These are phyloP conservation scores for Pichia gijzeniarum DNA, from an alignment of 805 yeast species.

Conservation along the genomic window DNA sequence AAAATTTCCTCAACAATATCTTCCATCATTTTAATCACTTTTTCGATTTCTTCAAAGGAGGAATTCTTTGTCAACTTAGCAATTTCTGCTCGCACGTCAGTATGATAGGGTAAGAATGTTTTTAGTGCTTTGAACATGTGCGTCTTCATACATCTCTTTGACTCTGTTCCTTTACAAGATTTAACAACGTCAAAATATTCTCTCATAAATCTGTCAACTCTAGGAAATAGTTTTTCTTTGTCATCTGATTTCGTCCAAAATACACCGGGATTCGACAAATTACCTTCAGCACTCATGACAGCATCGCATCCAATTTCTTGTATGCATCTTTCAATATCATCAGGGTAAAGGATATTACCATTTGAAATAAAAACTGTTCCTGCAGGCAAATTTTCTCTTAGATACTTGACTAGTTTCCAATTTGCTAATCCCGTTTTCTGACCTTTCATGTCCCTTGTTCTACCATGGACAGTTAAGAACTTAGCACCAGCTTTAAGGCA, in stretches of 20 bases:
- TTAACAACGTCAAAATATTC: slow-evolving; percentile 86
- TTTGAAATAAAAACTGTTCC: slow-evolving; percentile 90
- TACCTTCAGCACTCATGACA: slow-evolving; percentile 97
- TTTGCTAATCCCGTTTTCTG: slow-evolving; percentile 94
- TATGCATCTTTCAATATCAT: slow-evolving; percentile 68
- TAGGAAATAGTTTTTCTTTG: slow-evolving; percentile 65
- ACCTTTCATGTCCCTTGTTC: slow-evolving; percentile 97
- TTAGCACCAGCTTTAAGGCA: slow-evolving; percentile 93
- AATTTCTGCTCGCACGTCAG: slow-evolving; percentile 68
- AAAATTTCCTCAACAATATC: slow-evolving; percentile 52
- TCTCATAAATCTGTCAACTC: slow-evolving; percentile 76
- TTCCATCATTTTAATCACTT: slow-evolving; percentile 62
- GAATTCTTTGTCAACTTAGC: slow-evolving; percentile 42
- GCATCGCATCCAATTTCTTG: slow-evolving; percentile 70
- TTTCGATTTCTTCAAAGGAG: slow-evolving; percentile 41
- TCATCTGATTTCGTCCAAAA: slow-evolving; percentile 54
- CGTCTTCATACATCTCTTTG: slow-evolving; percentile 79
- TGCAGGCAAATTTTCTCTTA: slow-evolving; percentile 68
- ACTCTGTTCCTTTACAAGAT: slow-evolving; percentile 56
- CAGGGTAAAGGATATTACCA: slow-evolving; percentile 90
- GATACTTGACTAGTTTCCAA: slow-evolving; percentile 71
- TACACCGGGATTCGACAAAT: slow-evolving; percentile 87
- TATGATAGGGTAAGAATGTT: slow-evolving; percentile 70
- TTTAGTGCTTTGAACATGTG: slow-evolving; percentile 84
- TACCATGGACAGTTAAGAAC: slow-evolving; percentile 88